A percentile compares a stretch with the other conserved stretches of the same genome.
Evolutionary conservation across 495 filamentous ascomycete species (phyloP).

Genomic region (Penicillium salamii): DNA sequence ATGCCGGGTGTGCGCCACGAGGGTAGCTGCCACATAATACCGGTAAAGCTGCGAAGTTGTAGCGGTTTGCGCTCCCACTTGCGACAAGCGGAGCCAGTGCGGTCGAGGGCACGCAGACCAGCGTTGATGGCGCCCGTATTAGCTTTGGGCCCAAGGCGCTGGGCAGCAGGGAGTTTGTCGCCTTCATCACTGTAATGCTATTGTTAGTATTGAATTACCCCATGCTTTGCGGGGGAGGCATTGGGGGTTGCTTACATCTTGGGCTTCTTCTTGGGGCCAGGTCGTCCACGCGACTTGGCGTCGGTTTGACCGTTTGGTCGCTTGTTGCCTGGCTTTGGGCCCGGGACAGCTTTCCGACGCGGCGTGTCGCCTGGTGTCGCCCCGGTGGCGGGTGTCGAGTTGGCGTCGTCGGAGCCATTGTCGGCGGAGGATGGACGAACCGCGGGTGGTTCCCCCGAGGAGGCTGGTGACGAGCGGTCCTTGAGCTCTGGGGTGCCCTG

Average conservation of each 20-base stretch:
- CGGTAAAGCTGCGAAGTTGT: slow-evolving; percentile 89
- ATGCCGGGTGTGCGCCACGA: slow-evolving; percentile 76
- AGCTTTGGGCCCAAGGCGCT: slow-evolving; percentile 93
- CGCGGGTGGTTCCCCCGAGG: slow-evolving; percentile 47
- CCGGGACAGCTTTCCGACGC: slow-evolving; percentile 54
- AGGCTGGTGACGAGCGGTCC: slow-evolving; percentile 46
- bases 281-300: slow-evolving; percentile 75
- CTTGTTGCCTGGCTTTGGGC: slow-evolving; percentile 57
- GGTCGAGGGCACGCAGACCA: slow-evolving; percentile 87
- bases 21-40: slow-evolving; percentile 76
- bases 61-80: slow-evolving; percentile 84
- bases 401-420: slow-evolving; percentile 55
- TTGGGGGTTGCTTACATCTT: slow-evolving; percentile 60
- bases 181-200: slow-evolving; percentile 54
- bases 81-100: slow-evolving; percentile 83
- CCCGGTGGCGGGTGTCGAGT: slow-evolving; percentile 48
- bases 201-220: slow-evolving; percentile 21
- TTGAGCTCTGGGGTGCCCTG: slow-evolving; percentile 27
- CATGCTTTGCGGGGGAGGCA: not conserved
- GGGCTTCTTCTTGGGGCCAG: slow-evolving; percentile 92
- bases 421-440: slow-evolving; percentile 51
- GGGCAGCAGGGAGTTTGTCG: slow-evolving; percentile 50
- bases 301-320: slow-evolving; percentile 59
- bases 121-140: slow-evolving; percentile 99
- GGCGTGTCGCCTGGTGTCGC: slow-evolving; percentile 54